phyloP scores from a whole-genome alignment of 129 eudicot species.

The Arctium lappa region DNA sequence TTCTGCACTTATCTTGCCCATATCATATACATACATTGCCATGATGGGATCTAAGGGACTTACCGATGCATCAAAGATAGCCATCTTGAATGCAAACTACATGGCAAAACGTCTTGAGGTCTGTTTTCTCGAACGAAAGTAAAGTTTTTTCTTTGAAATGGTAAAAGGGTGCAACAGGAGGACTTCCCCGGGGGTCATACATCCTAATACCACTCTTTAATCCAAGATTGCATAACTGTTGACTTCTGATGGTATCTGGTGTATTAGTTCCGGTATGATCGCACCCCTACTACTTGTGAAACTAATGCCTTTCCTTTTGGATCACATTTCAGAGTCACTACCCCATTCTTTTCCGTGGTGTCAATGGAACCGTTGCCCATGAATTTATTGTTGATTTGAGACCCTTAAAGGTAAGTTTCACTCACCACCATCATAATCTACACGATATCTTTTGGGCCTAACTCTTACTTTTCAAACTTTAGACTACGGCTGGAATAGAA shows the following conservation, averaged over 20 bases:
- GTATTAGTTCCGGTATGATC: neutral
- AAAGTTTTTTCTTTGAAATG: neutral
- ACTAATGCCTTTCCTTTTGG: conserved; percentile 18
- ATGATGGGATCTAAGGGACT: conserved; percentile 98
- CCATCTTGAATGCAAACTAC: conserved; percentile 91
- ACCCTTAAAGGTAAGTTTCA: conserved; percentile 67
- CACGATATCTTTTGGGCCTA: neutral
- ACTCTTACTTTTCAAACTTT: neutral
- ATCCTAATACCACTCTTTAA: neutral
- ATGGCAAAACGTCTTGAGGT: conserved; percentile 99
- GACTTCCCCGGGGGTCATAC: neutral
- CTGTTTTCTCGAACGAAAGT: neutral
- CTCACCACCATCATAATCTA: conserved; percentile 1
- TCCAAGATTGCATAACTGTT: neutral
- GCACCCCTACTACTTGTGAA: neutral
- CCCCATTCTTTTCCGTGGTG: conserved; percentile 97
- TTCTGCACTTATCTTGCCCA: conserved; percentile 97
- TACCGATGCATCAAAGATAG: conserved; percentile 96
- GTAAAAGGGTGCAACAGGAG: neutral
- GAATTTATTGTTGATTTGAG: conserved; percentile 95
- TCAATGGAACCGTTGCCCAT: conserved; percentile 96
- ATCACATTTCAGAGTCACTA: conserved; percentile 57
- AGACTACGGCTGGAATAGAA: conserved; percentile 94
- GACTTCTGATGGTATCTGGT: neutral
- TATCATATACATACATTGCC: conserved; percentile 94